Conservation (phyloP, 768 basidiomycete genomes). For the Lentinus tigrinus region DNA sequence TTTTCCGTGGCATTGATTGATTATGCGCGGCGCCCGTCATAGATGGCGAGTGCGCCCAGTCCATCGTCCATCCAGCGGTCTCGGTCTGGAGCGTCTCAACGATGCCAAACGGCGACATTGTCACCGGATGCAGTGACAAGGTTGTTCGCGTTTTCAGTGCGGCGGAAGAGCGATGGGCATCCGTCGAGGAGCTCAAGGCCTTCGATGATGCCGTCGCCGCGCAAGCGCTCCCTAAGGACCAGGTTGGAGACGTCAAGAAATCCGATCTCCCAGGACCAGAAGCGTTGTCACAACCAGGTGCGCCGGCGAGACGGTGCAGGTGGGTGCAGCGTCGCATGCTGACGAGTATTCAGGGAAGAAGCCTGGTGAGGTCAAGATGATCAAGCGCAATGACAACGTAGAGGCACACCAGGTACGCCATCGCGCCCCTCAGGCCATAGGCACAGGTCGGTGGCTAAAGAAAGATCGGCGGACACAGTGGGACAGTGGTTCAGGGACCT, state of each 20-base stretch:
- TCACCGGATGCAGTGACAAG: conserved; percentile 88
- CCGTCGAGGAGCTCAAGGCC: conserved; percentile 56
- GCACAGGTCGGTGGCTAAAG: background rate
- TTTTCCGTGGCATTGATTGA: conserved; percentile 1
- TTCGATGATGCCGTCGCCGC: conserved; percentile 77
- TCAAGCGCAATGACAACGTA: conserved; percentile 74
- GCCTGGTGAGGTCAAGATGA: conserved; percentile 91
- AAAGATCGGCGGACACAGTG: conserved; percentile 53
- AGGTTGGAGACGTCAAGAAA: conserved; percentile 92
- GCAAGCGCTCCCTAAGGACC: conserved; percentile 79
- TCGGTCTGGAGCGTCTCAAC: conserved; percentile 95
- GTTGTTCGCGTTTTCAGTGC: conserved; percentile 83
- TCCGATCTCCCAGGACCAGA: conserved; percentile 87
- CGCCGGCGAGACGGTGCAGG: conserved; percentile 19
- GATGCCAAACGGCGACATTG: conserved; percentile 89
- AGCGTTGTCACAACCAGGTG: conserved; percentile 71
- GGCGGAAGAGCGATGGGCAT: conserved; percentile 71
- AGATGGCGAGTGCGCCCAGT: conserved; percentile 90
- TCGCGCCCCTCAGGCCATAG: background rate
- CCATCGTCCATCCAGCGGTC: conserved; percentile 89
- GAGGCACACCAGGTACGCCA: conserved; percentile 82
- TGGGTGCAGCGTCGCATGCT: background rate
- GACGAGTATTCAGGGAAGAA: conserved; percentile 64
- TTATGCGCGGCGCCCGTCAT: background rate
- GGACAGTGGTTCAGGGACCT: conserved; percentile 64